A percentile compares a stretch with the other conserved stretches of the same genome.
These are phyloP conservation scores for Plenodomus tracheiphilus DNA, from an alignment of 2,329 filamentous ascomycete species.

Conservation along the genomic window DNA sequence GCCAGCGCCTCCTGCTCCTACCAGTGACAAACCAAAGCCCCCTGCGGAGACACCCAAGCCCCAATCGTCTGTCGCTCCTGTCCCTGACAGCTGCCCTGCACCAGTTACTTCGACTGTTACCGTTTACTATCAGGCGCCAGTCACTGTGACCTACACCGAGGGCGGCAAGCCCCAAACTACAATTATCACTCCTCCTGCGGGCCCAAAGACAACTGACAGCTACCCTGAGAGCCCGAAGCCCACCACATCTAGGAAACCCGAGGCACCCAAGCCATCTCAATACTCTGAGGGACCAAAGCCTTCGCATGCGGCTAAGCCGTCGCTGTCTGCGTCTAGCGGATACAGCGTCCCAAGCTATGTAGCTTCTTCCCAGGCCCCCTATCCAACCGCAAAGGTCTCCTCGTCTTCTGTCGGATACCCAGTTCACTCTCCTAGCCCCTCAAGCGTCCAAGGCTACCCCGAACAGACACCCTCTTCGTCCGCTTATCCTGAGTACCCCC, in stretches of 20 bases:
- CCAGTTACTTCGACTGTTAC: conserved; percentile 28
- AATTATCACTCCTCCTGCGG: conserved; percentile 22
- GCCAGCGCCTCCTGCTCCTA: conserved; percentile 10
- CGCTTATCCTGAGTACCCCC: too few species aligned
- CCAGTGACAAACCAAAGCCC: conserved; percentile 2
- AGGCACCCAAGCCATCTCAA: neutral
- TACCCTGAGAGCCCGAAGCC: too few species aligned
- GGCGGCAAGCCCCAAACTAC: conserved; percentile 19
- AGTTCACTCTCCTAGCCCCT: neutral
- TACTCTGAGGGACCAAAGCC: conserved; percentile 15
- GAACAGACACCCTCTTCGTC: too few species aligned
- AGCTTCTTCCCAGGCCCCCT: conserved; percentile 14
- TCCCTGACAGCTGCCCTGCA: conserved; percentile 22
- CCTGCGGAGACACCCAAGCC: conserved; percentile 11
- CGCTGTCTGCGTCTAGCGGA: conserved; percentile 1
- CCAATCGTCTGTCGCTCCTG: conserved; percentile 1
- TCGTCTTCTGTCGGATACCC: neutral
- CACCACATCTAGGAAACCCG: neutral
- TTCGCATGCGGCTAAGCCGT: conserved; percentile 1
- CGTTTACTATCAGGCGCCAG: conserved; percentile 21
- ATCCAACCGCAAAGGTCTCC: conserved; percentile 23
- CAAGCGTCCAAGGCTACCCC: neutral
- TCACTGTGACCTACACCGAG: conserved; percentile 29
- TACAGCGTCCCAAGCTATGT: conserved; percentile 10
- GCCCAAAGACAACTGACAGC: conserved; percentile 3